Conservation (phyloP, 2,329 filamentous ascomycete genomes). For the Zasmidium cellare region DNA sequence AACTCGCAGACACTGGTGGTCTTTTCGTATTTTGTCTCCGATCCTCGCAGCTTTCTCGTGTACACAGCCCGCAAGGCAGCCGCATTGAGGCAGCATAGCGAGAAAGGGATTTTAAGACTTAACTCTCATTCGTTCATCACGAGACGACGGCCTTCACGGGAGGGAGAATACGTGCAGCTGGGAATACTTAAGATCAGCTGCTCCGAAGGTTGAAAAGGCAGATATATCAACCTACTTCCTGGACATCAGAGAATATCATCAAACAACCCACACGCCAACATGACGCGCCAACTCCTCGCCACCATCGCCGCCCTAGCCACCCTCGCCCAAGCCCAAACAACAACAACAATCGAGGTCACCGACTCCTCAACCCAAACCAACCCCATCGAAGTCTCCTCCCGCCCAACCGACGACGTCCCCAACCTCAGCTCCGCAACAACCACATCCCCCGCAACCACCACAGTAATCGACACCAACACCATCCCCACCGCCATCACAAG, state of each 20-base stretch:
- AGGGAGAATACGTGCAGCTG: background rate
- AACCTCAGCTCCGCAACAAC: background rate
- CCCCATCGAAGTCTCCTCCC: constrained; percentile 1
- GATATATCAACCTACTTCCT: too few relatives aligned
- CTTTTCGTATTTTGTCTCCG: background rate
- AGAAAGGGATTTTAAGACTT: background rate
- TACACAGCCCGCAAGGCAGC: background rate
- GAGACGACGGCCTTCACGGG: background rate
- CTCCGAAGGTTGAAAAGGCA: too few relatives aligned
- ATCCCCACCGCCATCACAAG: background rate
- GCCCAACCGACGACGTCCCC: background rate
- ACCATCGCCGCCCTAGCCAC: background rate
- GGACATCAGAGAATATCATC: too few relatives aligned
- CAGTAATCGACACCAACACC: background rate
- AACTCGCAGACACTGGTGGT: background rate
- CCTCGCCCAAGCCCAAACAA: background rate
- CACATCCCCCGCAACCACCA: background rate
- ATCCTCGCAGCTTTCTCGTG: background rate
- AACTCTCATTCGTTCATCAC: background rate
- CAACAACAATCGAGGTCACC: background rate
- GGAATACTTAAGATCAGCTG: background rate
- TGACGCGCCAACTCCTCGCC: background rate
- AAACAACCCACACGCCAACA: too few relatives aligned
- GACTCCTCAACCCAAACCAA: background rate
- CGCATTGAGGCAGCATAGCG: background rate